Base-by-base conservation (phyloP, 345 rosid genomes). In the Rhizophora mangle region DNA sequence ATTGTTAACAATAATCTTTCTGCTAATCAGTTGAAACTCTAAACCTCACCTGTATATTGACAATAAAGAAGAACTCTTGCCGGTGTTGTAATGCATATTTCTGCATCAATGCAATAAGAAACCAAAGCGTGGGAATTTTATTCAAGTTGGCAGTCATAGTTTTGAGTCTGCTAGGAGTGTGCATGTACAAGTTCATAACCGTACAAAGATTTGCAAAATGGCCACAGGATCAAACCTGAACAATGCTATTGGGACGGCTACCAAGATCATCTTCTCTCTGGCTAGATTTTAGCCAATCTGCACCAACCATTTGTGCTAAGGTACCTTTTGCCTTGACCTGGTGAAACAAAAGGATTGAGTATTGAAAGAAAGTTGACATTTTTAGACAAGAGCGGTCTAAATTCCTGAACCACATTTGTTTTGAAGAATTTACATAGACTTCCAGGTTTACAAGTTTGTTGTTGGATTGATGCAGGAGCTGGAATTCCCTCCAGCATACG, bases 291-390 rank as follows among this genome's bases (percentile, higher is more conserved):
- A 95, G 80, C 96, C 97, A 95, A 70, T 95, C 99, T 18, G 96
- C 97, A n/a, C 98, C 99, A 53, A 92, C 79, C 91, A 95, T 79
- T 83, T 88, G 89, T 92, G 84, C 86, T 83, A 89, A 60, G 11
- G 97, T 86, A 65, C 82, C 72, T 31, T 78, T 81, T 67, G 96
- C 98, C 72, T 85, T 95, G 36, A 83, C 58, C 98, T 95, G 77
- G 39, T 63, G 24, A 34, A 61, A 53, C 30, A 59, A 6, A 57
- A 30, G 29, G 10, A 1, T 43, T 43, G 5, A 43, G 47, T 2
- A 13, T 43, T 43, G 3, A 43, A 26, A 55, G 30, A 22, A 55
- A 3, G 60, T 9, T 4, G 10, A 55, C 6, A 55, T 24, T 55
- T 22, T 55, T 10, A 9, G 22, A 22, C 30, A 55, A 55, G 47